These are phyloP conservation scores for Neurospora terricola DNA, from an alignment of 495 filamentous ascomycete species.

Conservation along the genomic window DNA sequence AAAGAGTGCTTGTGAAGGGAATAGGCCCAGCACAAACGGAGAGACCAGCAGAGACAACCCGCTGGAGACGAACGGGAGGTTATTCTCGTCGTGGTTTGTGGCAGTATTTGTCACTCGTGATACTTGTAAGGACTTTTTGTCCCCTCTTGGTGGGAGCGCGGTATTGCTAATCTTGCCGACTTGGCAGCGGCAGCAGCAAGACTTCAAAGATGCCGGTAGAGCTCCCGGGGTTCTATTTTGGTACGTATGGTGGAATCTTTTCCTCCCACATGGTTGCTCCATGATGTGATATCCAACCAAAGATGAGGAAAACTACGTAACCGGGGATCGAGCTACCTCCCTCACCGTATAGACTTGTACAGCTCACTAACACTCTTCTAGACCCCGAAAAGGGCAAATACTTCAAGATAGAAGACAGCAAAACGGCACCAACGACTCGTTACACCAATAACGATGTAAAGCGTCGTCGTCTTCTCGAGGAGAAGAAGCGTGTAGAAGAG, in stretches of 20 bases:
- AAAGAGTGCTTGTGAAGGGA: background rate
- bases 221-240: background rate
- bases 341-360: background rate
- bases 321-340: background rate
- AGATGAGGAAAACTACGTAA: background rate
- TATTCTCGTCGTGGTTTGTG: background rate
- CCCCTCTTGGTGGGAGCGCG: background rate
- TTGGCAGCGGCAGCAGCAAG: background rate
- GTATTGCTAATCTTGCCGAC: background rate
- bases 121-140: background rate
- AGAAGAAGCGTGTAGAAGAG: slow-evolving; percentile 1
- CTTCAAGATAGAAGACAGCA: slow-evolving; percentile 33
- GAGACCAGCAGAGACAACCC: background rate
- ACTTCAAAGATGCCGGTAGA: background rate
- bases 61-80: background rate
- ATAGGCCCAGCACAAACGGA: background rate
- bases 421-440: slow-evolving; percentile 31
- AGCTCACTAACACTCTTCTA: slow-evolving; percentile 3
- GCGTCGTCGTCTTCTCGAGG: slow-evolving; percentile 23
- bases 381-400: slow-evolving; percentile 36
- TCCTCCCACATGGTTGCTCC: background rate
- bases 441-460: slow-evolving; percentile 26
- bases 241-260: background rate
- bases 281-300: background rate
- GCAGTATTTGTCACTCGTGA: background rate